Conservation (phyloP, 768 basidiomycete genomes). For the Leccinum incarnatum region DNA sequence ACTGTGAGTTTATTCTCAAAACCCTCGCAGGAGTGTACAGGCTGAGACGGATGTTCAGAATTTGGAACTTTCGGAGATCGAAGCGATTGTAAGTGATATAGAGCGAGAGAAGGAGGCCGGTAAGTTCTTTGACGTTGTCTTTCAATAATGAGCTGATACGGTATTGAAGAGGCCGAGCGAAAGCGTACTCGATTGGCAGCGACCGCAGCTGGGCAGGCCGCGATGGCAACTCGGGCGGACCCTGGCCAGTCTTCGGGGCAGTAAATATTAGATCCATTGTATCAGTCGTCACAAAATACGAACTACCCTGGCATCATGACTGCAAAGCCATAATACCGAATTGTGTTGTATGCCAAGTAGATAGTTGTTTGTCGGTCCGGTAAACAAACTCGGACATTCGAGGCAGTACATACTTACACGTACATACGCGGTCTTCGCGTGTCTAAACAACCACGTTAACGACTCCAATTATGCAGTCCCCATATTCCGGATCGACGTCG, state of each 20-base stretch:
- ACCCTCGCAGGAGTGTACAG: too few species aligned
- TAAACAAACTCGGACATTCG: background rate
- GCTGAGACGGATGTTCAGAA: constrained; percentile 49
- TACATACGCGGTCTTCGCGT: background rate
- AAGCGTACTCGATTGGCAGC: constrained; percentile 89
- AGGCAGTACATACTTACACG: background rate
- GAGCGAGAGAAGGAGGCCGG: constrained; percentile 97
- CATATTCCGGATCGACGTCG: constrained; percentile 11
- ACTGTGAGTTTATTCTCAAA: constrained; percentile 51
- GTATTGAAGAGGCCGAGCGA: constrained; percentile 80
- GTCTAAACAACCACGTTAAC: background rate
- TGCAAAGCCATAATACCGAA: background rate
- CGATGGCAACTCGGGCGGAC: constrained; percentile 66
- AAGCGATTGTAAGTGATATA: constrained; percentile 87
- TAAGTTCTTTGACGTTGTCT: constrained; percentile 31
- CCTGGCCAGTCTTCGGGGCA: constrained; percentile 36
- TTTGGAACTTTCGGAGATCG: constrained; percentile 83
- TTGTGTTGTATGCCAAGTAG: background rate
- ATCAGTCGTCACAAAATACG: constrained; percentile 10
- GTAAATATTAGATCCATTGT: constrained; percentile 25
- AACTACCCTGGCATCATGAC: background rate
- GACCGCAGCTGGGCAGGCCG: constrained; percentile 87
- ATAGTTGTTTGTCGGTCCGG: constrained; percentile 24
- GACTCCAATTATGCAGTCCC: constrained; percentile 16
- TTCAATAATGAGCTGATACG: constrained; percentile 2